Conservation (phyloP, 345 rosid genomes). For the Gossypium bickii region DNA sequence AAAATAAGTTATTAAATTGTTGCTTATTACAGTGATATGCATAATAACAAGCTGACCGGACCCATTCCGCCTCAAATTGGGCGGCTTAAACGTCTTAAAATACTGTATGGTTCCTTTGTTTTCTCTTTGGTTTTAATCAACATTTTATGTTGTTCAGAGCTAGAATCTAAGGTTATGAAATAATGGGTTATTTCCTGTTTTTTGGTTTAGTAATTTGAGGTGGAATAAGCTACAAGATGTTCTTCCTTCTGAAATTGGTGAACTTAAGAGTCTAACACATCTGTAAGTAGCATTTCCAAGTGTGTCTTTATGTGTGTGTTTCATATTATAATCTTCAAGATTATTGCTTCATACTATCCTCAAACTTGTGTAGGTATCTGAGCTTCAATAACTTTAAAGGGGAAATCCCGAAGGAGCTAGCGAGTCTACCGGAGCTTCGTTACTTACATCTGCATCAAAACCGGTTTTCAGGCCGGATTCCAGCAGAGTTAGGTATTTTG, state of each 20-base stretch:
- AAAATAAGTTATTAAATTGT: neutral
- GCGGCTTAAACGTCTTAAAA: conserved; percentile 66
- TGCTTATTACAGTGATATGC: conserved; percentile 55
- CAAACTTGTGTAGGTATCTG: conserved; percentile 39
- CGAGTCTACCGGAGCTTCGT: conserved; percentile 79
- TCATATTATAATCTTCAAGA: neutral
- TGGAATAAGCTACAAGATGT: conserved; percentile 78
- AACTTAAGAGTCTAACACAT: conserved; percentile 51
- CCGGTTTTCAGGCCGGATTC: conserved; percentile 77
- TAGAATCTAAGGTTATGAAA: neutral
- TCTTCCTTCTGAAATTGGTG: conserved; percentile 74
- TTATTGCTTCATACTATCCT: neutral
- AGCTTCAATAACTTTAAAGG: conserved; percentile 94
- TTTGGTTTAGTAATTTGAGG: conserved; percentile 51
- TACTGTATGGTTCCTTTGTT: conserved; percentile 43
- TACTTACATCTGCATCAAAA: conserved; percentile 86
- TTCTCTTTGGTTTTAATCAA: neutral
- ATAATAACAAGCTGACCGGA: conserved; percentile 85
- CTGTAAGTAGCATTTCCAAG: conserved; percentile 39
- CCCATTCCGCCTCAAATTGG: conserved; percentile 84
- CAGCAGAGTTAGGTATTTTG: conserved; percentile 70
- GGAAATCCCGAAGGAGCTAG: conserved; percentile 86
- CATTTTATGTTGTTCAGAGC: too few species aligned
- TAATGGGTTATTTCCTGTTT: neutral
- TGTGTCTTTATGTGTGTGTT: neutral